Base-by-base conservation (phyloP, 805 yeast genomes). In the Metschnikowia continentalis region DNA sequence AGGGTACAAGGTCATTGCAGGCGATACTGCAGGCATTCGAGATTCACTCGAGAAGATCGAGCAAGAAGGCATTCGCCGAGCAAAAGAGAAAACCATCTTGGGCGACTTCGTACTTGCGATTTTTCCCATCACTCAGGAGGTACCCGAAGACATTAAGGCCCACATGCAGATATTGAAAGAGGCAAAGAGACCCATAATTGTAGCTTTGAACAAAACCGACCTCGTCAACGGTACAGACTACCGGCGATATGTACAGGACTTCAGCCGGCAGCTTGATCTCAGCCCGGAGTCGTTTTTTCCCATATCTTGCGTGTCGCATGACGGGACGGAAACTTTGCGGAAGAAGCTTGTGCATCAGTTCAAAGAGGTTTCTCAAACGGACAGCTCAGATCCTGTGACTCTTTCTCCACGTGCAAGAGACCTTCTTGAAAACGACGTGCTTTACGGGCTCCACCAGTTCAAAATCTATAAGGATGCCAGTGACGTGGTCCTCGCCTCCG, bases 11-110 rank as follows among this genome's bases (percentile, higher is more conserved):
- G 86, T 90, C 0, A 75, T 90, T 2, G 67, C 91, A 20, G 89
- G 95, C 3, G 99, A 94, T 64, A 91, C 98, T 0, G 99, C 99
- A 0, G 99, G 99, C 0, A 79, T 94, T 4, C 68, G 98, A 52
- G 51, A 72, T 0, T 60, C 70, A 0, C 65, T 70, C 22, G 63
- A 68, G 1, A 61, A 63, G 5, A 84, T 90, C 32, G 97, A 90
- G 60, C 66, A 66, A 8, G 87, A 90, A 63, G 99, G 99, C 0
- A 90, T 94, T 4, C 76, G 77, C 53, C 74, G 94, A 46, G 96
- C 98, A 0, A 82, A 80, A 50, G 66, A 65, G 20, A 81, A 80
- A 55, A 76, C 91, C 1, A 59, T 69, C 7, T 68, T 69, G 7
- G 81, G 95, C 32, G 94, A 94, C 64, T 58, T 90, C 33, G 82